Evolutionary conservation across 371 early-diverging fungal species (phyloP).

Genomic region (Funneliformis caledonium): DNA sequence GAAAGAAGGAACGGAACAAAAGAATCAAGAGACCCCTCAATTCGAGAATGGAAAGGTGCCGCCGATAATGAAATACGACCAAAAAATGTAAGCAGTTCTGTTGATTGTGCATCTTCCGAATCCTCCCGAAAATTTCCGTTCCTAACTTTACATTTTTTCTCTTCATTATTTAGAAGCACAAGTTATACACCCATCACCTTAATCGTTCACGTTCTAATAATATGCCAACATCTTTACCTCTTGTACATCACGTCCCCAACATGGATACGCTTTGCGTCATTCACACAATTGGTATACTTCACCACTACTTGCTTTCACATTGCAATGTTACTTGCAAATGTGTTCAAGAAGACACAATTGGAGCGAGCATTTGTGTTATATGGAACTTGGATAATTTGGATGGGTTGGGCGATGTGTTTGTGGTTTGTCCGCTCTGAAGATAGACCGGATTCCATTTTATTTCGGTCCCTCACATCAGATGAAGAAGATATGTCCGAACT

Average conservation of each 20-base stretch:
- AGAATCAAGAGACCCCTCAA: neutral
- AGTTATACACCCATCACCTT: constrained; percentile 51
- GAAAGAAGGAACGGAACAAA: neutral
- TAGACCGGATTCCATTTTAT: constrained; percentile 41
- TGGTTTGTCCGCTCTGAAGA: constrained; percentile 52
- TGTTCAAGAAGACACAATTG: constrained; percentile 50
- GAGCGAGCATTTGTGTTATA: constrained; percentile 65
- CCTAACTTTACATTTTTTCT: neutral
- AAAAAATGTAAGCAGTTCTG: neutral
- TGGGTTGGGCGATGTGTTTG: constrained; percentile 63
- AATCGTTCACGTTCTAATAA: constrained; percentile 54
- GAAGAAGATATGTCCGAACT: neutral
- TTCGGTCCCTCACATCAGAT: neutral
- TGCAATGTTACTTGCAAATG: constrained; percentile 56
- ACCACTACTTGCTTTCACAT: constrained; percentile 61
- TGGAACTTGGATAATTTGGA: constrained; percentile 68
- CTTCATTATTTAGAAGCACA: constrained; percentile 43
- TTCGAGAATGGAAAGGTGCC: neutral
- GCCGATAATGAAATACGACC: neutral
- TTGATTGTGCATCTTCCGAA: too few species aligned
- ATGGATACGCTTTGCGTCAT: constrained; percentile 45
- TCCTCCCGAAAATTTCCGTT: neutral
- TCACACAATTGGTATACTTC: constrained; percentile 55
- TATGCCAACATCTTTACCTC: constrained; percentile 47
- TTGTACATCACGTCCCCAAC: constrained; percentile 47